Base-by-base conservation (phyloP, 495 filamentous ascomycete genomes). In the Daldinia vernicosa region DNA sequence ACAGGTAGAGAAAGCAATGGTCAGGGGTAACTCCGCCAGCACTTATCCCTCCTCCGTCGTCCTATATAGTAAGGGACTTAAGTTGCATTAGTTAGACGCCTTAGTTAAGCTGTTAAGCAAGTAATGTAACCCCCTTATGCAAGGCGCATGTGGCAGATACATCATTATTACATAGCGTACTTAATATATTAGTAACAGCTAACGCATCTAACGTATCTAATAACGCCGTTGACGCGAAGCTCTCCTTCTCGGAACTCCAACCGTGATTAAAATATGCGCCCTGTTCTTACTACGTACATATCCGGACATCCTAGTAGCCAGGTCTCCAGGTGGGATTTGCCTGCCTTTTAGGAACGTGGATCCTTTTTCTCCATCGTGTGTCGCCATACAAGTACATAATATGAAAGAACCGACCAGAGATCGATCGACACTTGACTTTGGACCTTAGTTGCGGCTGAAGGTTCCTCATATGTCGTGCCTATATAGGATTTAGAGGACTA, bases 381-480 rank as follows among this genome's bases (percentile, higher is more conserved):
- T 5, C 14, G 15, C 37, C 15, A 40, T 40, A n/a, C 5, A 32
- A 9, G 32, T 47, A 22, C 43, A 47, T 47, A 47, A 47, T 19
- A 22, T 11, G 43, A 14, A 47, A 19, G 19, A 47, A 22, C 47
- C 8, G 27, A 17, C 37, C 19, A 58, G 30, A n/a, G 57, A 62
- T 58, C 57, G 57, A 62, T 58, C 57, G 51, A 52, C 40, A 28
- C 39, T 37, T 8, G n/a, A 24, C 57, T 62, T 15, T 35, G 27
- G 19, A 63, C n/a, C n/a, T n/a, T n/a, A n/a, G n/a, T n/a, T 63
- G 69, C 69, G 63, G 69, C 69, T 67, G 69, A 71, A 66, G n/a
- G 47, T 61, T 58, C 12, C n/a, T 47, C 43, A 3, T 53, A 50
- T 50, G 51, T 27, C 33, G 51, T 53, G 14, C 27, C 24, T 28